These are phyloP conservation scores for Phyllosticta citribraziliensis DNA, from an alignment of 2,329 filamentous ascomycete species.

Conservation along the genomic window DNA sequence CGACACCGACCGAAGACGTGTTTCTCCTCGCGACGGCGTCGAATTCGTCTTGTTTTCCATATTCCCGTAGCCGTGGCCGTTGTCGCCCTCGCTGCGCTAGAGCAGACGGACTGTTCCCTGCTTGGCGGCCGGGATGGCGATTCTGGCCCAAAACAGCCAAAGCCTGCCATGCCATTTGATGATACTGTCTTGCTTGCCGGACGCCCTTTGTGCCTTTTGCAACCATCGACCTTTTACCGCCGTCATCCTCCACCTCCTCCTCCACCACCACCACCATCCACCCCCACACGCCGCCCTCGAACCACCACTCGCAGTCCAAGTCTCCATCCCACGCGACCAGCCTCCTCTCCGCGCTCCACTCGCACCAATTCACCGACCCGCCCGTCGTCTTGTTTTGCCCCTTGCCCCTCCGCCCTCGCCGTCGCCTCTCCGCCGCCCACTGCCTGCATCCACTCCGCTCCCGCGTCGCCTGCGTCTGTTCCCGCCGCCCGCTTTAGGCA, in stretches of 20 bases:
- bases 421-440: conserved; percentile 1
- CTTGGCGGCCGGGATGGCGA: not conserved
- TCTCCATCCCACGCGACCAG: too few species aligned
- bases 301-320: not conserved
- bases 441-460: not conserved
- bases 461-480: not conserved
- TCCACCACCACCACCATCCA: not conserved
- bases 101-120: not conserved
- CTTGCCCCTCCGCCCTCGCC: conserved; percentile 3
- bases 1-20: not conserved
- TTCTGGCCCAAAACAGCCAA: not conserved
- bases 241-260: not conserved
- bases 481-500: conserved; percentile 7
- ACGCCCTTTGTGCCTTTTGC: not conserved
- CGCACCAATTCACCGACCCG: too few species aligned
- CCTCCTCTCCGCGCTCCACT: not conserved
- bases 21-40: not conserved
- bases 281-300: conserved; percentile 1
- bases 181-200: not conserved
- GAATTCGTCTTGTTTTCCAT: not conserved
- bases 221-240: not conserved
- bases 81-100: not conserved
- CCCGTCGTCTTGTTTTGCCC: not conserved
- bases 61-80: too few species aligned
- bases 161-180: not conserved